Evolutionary conservation across 2,329 filamentous ascomycete species (phyloP).

Genomic region (Monosporascus sp.): DNA sequence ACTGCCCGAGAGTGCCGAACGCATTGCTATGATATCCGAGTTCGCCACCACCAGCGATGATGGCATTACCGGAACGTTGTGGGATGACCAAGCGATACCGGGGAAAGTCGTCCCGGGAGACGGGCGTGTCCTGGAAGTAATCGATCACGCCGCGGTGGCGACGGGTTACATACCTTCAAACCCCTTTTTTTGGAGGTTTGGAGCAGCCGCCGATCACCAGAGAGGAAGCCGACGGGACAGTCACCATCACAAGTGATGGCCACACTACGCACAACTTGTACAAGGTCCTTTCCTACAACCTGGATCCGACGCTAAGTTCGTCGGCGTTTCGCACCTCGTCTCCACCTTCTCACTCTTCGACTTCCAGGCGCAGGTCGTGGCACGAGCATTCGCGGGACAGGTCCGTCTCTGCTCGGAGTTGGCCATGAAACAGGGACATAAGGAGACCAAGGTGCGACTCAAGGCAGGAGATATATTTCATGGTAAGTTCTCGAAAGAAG

Average conservation of each 20-base stretch:
- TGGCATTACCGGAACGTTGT: constrained; percentile 3
- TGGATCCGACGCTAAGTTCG: constrained; percentile 58
- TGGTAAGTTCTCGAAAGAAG: constrained; percentile 28
- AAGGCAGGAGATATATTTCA: constrained; percentile 33
- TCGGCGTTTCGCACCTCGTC: constrained; percentile 63
- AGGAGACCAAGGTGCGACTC: constrained; percentile 19
- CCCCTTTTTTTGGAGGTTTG: constrained; percentile 54
- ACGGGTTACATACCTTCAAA: constrained; percentile 66
- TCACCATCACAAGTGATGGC: constrained; percentile 59
- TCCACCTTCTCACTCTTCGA: constrained; percentile 67
- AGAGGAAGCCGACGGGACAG: constrained; percentile 42
- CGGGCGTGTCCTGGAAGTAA: constrained; percentile 44
- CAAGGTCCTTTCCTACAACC: constrained; percentile 67
- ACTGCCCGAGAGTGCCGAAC: constrained; percentile 47
- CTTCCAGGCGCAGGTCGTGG: constrained; percentile 59
- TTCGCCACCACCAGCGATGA: constrained; percentile 33
- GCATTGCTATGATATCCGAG: constrained; percentile 45
- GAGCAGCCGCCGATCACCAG: constrained; percentile 34
- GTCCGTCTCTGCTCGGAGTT: constrained; percentile 39
- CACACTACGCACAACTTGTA: constrained; percentile 61
- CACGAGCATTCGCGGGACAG: constrained; percentile 49
- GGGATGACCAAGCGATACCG: constrained; percentile 35
- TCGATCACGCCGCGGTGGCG: constrained; percentile 57
- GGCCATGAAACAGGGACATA: constrained; percentile 32
- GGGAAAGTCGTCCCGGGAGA: constrained; percentile 47